phyloP scores from a whole-genome alignment of 169 alveolate species.

The Eimeria necatrix region DNA sequence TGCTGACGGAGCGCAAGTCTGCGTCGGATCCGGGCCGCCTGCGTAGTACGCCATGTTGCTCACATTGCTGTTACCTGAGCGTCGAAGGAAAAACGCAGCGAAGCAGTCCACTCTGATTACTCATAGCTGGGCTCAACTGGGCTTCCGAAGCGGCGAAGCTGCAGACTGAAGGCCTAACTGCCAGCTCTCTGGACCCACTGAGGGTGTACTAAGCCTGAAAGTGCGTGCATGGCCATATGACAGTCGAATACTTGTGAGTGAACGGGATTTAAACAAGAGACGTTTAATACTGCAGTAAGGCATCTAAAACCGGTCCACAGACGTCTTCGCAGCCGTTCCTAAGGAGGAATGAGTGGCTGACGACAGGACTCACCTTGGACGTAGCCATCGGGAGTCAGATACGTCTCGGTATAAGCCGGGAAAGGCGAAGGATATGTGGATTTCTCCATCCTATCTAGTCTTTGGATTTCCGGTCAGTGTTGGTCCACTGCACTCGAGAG shows the following conservation, averaged over 20 bases:
- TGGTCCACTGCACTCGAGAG: slow-evolving; percentile 51
- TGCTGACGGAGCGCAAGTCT: slow-evolving; percentile 44
- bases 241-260: too few relatives aligned
- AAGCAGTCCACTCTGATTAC: not conserved
- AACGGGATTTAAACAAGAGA: too few relatives aligned
- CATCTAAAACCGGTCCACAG: too few relatives aligned
- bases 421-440: slow-evolving; percentile 68
- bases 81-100: not conserved
- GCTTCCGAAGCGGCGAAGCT: too few relatives aligned
- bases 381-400: slow-evolving; percentile 68
- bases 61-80: slow-evolving; percentile 49
- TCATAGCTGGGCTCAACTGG: too few relatives aligned
- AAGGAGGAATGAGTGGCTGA: too few relatives aligned
- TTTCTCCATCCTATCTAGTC: slow-evolving; percentile 36
- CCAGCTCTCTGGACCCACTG: too few relatives aligned
- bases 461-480: not conserved
- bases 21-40: slow-evolving; percentile 69
- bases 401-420: slow-evolving; percentile 75
- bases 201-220: too few relatives aligned
- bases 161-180: too few relatives aligned
- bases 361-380: slow-evolving; percentile 20
- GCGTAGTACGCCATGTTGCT: slow-evolving; percentile 71
- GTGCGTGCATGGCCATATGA: too few relatives aligned
- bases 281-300: too few relatives aligned
- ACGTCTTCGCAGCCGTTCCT: too few relatives aligned